Evolutionary conservation across 768 basidiomycete genomes (phyloP), one percentile per base, ranked within the genome.

Genomic region (Mycena rebaudengoi): DNA sequence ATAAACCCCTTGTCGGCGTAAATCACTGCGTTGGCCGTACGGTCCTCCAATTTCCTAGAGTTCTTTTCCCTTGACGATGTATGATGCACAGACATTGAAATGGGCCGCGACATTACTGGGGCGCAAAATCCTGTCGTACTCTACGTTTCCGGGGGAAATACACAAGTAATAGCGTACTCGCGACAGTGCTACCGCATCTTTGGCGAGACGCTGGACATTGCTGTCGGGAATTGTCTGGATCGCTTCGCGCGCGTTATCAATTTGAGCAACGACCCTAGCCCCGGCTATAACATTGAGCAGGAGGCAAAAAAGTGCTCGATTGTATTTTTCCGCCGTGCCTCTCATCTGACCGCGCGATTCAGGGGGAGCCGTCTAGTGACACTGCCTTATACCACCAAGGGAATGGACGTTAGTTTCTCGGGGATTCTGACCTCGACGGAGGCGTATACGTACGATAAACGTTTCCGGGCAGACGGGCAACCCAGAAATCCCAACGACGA

Each of bases 81-180:
- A 37, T 5, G 10, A 40, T 35, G 21, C 14, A 26, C 73, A 99
- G 98, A 99, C 76, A 99, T 99, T 67, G 98, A 99, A 78, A 99
- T 99, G 92, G 98, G 98, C 33, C 86, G 98, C 40, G 87, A 94
- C 66, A 93, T 99, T 66, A 99, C 98, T 3, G 91, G 91, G 46
- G 96, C 98, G 5, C 89, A 90, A 63, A 96, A 99, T 71, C 98
- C 98, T 1, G 90, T 99, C 69, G 96, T 99, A 7, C 87, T 99
- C 33, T 99, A 99, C 72, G 98, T 99, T 20, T 99, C 98, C 0
- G 98, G 98, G 13, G 98, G 98, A 5, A 99, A 99, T 77, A 99
- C 98, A 0, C 98, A 99, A 77, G 96, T 99, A 16, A 99, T 99
- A 70, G 98, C 98, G 1, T 99, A 99, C 76, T 99, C 96, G 21